Evolutionary conservation across 768 basidiomycete species (phyloP), one percentile per base, ranked within the genome.

Genomic region (Piloderma croceum): DNA sequence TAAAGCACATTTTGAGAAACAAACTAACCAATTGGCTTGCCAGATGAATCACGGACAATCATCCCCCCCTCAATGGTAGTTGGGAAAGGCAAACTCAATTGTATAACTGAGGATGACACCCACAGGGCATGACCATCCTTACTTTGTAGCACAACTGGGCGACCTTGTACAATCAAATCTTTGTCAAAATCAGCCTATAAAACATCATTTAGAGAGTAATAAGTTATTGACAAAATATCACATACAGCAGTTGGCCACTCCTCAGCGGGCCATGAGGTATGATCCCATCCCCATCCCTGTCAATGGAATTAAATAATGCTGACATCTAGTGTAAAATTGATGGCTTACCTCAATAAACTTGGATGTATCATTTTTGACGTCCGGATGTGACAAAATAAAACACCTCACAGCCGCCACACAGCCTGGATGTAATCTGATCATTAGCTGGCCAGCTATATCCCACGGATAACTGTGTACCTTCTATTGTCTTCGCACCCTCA

Each of bases 221-320:
- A 22, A 7, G 32, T 34, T 29, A 15, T 15, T 19, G 15, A 36
- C 13, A 11, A 11, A 5, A 35, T 25, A n/a, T 18, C 17, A 65
- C 75, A 42, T 52, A 88, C 89, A 43, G 79, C 73, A 32, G 74
- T 77, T 6, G 89, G 89, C 71, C 81, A 90, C 17, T 65, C 62
- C 22, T 65, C 59, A 15, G 57, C 57, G 6, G 72, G 64, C 84
- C 84, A 87, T 39, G 71, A 62, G 1, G 89, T 93, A 60, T 94
- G 92, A 58, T 94, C 88, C 90, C 92, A 94, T 1, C 91, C 92
- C 56, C 84, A 78, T 3, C 90, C 90, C n/a, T n/a, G n/a, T n/a
- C n/a, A n/a, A n/a, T n/a, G n/a, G n/a, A n/a, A n/a, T n/a, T n/a
- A n/a, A n/a, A n/a, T n/a, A n/a, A n/a, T n/a, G n/a, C n/a, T n/a